Evolutionary conservation across 2,329 filamentous ascomycete species (phyloP), one percentile per base, ranked within the genome.

Genomic region (Aureobasidium zeae): DNA sequence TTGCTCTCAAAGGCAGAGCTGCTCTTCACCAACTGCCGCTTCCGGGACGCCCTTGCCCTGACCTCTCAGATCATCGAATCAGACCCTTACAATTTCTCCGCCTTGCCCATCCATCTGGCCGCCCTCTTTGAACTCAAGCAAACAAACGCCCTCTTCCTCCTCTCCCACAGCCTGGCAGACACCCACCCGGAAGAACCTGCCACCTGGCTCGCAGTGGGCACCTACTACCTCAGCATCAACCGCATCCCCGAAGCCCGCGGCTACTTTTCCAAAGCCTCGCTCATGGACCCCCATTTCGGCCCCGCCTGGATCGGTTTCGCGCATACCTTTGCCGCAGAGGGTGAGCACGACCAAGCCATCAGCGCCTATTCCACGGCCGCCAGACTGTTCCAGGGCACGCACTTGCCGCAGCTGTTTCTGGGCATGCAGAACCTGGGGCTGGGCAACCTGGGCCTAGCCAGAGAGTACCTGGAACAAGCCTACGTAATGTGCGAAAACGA

Each of bases 291-390:
- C 5, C 89, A 96, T 65, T 98, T 94, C 55, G 89, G 89, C 0
- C 86, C 91, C 1, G 91, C 91, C 3, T 98, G 91, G 91, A 96
- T 98, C 51, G 91, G 93, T 1, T 98, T 98, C 58, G 91, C 91
- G 1, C 93, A 98, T 62, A 98, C 91, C 0, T 98, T 98, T 60
- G 91, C 91, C 1, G 88, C 87, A 9, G 91, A 98, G 62, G 91
- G 91, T 41, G 91, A 98, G 63, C 88, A 96, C 62, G 91, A 98
- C 61, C 91, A 98, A 65, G 91, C 91, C 35, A 95, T 98, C 50
- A 93, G 88, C 7, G 91, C 93, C 0, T 98, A 98, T 66, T 94
- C 86, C 21, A 98, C 91, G 1, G 91, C 91, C 1, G 89, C 89
- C 2, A 76, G 91, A 28, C 69, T 98, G 0, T 98, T 98, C 64